Evolutionary conservation across 1,139 yeast species (phyloP), one percentile per base, ranked within the genome.

Genomic region (Debaryomyces coudertii): DNA sequence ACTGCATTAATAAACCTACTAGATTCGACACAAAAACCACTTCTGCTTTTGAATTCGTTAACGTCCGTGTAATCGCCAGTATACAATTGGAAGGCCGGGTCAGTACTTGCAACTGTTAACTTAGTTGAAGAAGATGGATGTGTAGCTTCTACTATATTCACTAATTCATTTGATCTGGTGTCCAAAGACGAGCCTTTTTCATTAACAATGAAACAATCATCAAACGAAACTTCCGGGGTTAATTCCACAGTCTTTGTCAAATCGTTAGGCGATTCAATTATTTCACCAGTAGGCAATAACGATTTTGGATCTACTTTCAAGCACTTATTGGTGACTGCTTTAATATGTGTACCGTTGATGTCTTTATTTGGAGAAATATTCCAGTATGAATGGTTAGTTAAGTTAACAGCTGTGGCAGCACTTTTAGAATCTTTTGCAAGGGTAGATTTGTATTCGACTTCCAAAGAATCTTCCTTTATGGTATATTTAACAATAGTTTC

Each of bases 331-430:
- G 72, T 60, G 12, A 50, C 46, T 23, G 73, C 51, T 40, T 62
- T 62, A 15, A 73, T 56, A n/a, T 53, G 47, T 2, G 74, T 65
- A 8, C 73, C 76, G 43, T 73, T 70, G 20, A 69, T 68, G 5
- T 63, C 57, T 9, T 50, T 46, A 8, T 60, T 54, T 22, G 58
- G 60, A 20, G 67, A 55, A 30, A 69, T 53, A 56, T 78, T 81
- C 71, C 82, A 82, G 62, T 82, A 83, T 14, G 83, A 66, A 59
- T 85, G 90, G 62, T 84, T 85, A 42, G 89, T 82, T 61, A 85
- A 66, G 55, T 80, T 79, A 43, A 84, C 70, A 24, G 77, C 68
- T 3, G 90, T 82, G 41, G 76, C 68, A 34, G 68, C 63, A 56
- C 63, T 68, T 14, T 57, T 52, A 4, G 74, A 60, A n/a, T 66